Percentiles rank a stretch among this genome's conserved stretches.
phyloP scores from a whole-genome alignment of 768 basidiomycete species.

The Tricholoma terreum region DNA sequence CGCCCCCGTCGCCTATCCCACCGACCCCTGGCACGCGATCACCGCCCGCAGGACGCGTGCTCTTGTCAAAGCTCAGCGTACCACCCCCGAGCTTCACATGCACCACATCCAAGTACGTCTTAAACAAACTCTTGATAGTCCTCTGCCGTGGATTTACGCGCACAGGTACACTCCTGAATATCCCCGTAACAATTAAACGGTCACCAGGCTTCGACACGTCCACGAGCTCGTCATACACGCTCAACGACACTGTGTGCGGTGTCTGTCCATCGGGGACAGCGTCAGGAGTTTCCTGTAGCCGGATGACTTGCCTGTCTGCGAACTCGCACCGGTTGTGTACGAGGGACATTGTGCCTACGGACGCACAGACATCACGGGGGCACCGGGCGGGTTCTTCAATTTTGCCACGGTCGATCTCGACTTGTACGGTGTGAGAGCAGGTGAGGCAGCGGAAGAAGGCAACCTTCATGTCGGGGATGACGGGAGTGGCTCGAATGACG shows the following conservation, averaged over 20 bases:
- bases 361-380: slow-evolving; percentile 89
- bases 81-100: slow-evolving; percentile 81
- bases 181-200: slow-evolving; percentile 84
- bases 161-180: slow-evolving; percentile 95
- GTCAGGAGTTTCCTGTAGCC: slow-evolving; percentile 96
- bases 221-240: slow-evolving; percentile 98
- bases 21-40: slow-evolving; percentile 69
- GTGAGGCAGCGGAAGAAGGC: slow-evolving; percentile 98
- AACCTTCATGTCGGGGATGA: slow-evolving; percentile 98
- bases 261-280: slow-evolving; percentile 98
- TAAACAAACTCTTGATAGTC: slow-evolving; percentile 93
- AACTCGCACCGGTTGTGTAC: slow-evolving; percentile 98
- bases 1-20: slow-evolving; percentile 66
- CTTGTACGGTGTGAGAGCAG: slow-evolving; percentile 95
- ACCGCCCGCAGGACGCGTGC: slow-evolving; percentile 67
- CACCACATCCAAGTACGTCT: slow-evolving; percentile 95
- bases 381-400: slow-evolving; percentile 92
- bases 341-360: slow-evolving; percentile 87
- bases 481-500: slow-evolving; percentile 94
- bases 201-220: slow-evolving; percentile 97
- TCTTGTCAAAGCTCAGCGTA: slow-evolving; percentile 73
- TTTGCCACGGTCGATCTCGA: slow-evolving; percentile 96
- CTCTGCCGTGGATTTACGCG: slow-evolving; percentile 90
- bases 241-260: slow-evolving; percentile 93
- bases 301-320: slow-evolving; percentile 91